Evolutionary conservation across 2,329 filamentous ascomycete genomes (phyloP).

Genomic region (Teratosphaeria zuluensis): DNA sequence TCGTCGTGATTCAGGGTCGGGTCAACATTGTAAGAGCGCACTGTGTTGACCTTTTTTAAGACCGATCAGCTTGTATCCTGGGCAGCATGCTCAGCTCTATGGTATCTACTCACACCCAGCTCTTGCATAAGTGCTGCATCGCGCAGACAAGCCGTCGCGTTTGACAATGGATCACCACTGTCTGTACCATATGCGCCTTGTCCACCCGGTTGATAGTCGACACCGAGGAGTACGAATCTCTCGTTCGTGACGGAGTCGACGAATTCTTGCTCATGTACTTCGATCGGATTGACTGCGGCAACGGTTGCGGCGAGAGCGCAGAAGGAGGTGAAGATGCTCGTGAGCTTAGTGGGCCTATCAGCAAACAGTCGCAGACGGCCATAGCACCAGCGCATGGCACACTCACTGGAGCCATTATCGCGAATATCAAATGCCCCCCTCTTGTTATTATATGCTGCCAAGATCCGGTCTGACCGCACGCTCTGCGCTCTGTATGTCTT

Average conservation of each 20-base stretch:
- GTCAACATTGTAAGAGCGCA: slow-evolving; percentile 56
- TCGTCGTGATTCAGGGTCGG: slow-evolving; percentile 50
- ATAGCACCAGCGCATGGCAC: not conserved
- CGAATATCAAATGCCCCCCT: not conserved
- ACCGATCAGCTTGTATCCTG: not conserved
- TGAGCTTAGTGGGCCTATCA: slow-evolving; percentile 2
- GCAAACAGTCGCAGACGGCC: not conserved
- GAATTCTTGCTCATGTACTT: slow-evolving; percentile 51
- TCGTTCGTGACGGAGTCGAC: slow-evolving; percentile 48
- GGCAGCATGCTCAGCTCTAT: not conserved
- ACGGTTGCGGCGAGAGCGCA: slow-evolving; percentile 5
- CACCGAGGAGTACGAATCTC: slow-evolving; percentile 53
- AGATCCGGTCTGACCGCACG: not conserved
- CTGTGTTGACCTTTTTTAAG: slow-evolving; percentile 43
- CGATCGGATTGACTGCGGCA: slow-evolving; percentile 40
- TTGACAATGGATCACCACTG: slow-evolving; percentile 46
- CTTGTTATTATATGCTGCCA: not conserved
- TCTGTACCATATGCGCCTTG: slow-evolving; percentile 46
- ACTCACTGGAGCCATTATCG: not conserved
- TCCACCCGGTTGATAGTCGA: slow-evolving; percentile 57
- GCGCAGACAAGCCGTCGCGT: slow-evolving; percentile 48
- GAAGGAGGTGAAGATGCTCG: slow-evolving; percentile 3
- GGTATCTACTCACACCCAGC: slow-evolving; percentile 32
- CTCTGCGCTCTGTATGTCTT: not conserved
- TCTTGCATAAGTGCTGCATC: slow-evolving; percentile 56